Percentiles rank a stretch among this genome's conserved stretches.
Conservation (phyloP, 2,329 filamentous ascomycete species). For the Nothophaeocryptopus gaeumannii region DNA sequence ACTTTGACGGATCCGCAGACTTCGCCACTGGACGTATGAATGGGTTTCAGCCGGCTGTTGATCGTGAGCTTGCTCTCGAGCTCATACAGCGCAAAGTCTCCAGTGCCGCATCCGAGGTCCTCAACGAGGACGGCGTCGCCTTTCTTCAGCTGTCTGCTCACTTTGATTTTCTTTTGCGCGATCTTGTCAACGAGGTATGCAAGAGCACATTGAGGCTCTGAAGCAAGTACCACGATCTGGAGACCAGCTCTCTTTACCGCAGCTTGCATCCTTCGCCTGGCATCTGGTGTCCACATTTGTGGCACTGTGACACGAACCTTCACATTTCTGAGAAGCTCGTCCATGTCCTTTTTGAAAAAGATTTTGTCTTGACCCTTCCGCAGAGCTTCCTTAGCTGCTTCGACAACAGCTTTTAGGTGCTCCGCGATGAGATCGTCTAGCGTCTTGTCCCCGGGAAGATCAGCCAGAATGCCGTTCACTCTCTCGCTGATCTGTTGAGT, state of each 20-base stretch:
- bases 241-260: slow-evolving; percentile 16
- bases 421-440: slow-evolving; percentile 9
- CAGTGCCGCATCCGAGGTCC: slow-evolving; percentile 5
- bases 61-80: slow-evolving; percentile 1
- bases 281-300: slow-evolving; percentile 14
- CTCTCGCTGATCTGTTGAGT: not conserved
- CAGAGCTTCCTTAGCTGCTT: slow-evolving; percentile 6
- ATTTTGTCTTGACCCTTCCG: not conserved
- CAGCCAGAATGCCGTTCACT: not conserved
- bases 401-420: slow-evolving; percentile 9
- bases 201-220: slow-evolving; percentile 17
- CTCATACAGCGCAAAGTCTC: slow-evolving; percentile 1
- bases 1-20: slow-evolving; percentile 14
- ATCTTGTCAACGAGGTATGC: slow-evolving; percentile 13
- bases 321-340: not conserved
- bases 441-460: slow-evolving; percentile 6
- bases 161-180: not conserved
- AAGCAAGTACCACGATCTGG: slow-evolving; percentile 6
- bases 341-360: not conserved
- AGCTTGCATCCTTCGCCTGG: slow-evolving; percentile 11
- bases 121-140: slow-evolving; percentile 7
- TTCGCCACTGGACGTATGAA: slow-evolving; percentile 10
- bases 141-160: not conserved
- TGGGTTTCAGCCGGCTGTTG: slow-evolving; percentile 8
- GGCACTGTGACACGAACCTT: slow-evolving; percentile 13